phyloP scores from a whole-genome alignment of 768 basidiomycete genomes.

The Psilocybe azurescens region DNA sequence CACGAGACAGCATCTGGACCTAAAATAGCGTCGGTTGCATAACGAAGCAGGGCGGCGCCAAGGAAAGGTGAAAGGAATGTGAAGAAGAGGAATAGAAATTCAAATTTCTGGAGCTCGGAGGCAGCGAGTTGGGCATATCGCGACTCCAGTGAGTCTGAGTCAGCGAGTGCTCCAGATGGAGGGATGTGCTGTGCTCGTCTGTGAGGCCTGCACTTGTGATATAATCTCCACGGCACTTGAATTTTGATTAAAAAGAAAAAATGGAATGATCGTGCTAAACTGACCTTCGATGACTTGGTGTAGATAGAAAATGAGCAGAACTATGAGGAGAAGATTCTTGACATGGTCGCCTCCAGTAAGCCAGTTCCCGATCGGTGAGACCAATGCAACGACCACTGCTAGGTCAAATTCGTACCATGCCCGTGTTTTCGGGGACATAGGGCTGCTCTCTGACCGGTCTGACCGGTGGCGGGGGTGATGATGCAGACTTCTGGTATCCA shows the following conservation, averaged over 20 bases:
- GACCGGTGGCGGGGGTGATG: conserved; percentile 7
- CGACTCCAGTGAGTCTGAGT: conserved; percentile 37
- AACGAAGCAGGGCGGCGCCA: conserved; percentile 71
- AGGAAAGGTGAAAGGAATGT: conserved; percentile 69
- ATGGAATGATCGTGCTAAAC: conserved; percentile 23
- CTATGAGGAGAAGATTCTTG: conserved; percentile 71
- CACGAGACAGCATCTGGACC: conserved; percentile 72
- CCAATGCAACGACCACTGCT: conserved; percentile 72
- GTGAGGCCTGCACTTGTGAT: conserved; percentile 58
- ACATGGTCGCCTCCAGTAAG: conserved; percentile 81
- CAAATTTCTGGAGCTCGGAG: conserved; percentile 64
- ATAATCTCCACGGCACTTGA: conserved; percentile 72
- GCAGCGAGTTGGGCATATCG: conserved; percentile 49
- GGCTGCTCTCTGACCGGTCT: conserved; percentile 6
- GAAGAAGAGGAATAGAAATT: conserved; percentile 66
- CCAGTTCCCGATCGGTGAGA: conserved; percentile 80
- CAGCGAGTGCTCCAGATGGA: conserved; percentile 16
- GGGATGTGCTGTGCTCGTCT: conserved; percentile 37
- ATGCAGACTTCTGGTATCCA: conserved; percentile 7
- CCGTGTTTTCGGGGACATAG: conserved; percentile 31
- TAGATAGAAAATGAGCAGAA: conserved; percentile 77
- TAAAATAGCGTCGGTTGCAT: conserved; percentile 55
- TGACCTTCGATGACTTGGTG: conserved; percentile 84
- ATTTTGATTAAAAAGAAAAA: background rate
- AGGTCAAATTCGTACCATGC: conserved; percentile 78